Evolutionary conservation across 129 eudicot genomes (phyloP).

Genomic region (Scalesia atractyloides): DNA sequence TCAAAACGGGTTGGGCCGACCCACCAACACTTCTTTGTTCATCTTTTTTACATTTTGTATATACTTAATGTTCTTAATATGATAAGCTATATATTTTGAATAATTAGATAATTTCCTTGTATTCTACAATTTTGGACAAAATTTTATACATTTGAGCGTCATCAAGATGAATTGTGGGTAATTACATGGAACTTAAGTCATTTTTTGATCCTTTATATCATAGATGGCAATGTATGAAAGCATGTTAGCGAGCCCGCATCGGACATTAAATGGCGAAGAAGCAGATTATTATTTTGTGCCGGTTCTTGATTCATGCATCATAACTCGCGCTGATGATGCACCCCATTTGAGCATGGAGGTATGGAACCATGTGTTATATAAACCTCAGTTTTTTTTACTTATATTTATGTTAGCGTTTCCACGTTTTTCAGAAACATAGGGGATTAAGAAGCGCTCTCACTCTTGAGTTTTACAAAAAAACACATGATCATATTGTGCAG

Average conservation of each 20-base stretch:
- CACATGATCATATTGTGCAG: slow-evolving; percentile 66
- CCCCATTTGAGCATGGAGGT: slow-evolving; percentile 90
- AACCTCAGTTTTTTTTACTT: neutral
- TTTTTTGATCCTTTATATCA: slow-evolving; percentile 26
- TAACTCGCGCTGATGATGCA: slow-evolving; percentile 95
- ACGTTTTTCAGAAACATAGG: slow-evolving; percentile 52
- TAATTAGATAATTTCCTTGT: neutral
- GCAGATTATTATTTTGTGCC: slow-evolving; percentile 98
- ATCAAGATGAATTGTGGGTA: slow-evolving; percentile 4
- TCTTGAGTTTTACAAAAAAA: slow-evolving; percentile 73
- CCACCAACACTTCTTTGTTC: neutral
- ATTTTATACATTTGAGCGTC: too few species aligned
- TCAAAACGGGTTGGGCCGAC: neutral
- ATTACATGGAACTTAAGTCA: slow-evolving; percentile 11
- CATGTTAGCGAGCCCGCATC: slow-evolving; percentile 74
- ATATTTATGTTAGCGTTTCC: neutral
- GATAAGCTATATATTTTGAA: neutral
- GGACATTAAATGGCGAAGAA: slow-evolving; percentile 92
- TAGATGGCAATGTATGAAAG: slow-evolving; percentile 94
- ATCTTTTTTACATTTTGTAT: neutral
- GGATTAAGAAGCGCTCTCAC: slow-evolving; percentile 89
- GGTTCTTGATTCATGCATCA: slow-evolving; percentile 93
- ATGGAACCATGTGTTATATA: slow-evolving; percentile 10
- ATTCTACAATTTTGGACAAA: neutral
- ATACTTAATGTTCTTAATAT: neutral